These are phyloP conservation scores for Suillus ampliporus DNA, from an alignment of 768 basidiomycete species.

Conservation along the genomic window DNA sequence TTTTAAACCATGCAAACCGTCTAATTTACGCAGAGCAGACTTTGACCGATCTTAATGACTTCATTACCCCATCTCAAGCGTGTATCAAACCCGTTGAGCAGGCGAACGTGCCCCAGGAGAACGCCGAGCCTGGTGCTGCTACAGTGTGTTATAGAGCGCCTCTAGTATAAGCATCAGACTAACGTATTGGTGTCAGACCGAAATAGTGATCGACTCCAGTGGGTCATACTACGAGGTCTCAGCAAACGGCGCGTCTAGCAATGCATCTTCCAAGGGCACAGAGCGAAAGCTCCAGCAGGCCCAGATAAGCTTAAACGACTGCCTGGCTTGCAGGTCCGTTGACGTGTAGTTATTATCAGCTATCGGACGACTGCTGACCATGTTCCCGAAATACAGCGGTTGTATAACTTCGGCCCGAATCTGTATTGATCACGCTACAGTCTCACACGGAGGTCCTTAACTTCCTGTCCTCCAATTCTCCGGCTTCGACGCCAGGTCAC, in stretches of 20 bases:
- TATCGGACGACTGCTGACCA: slow-evolving; percentile 1
- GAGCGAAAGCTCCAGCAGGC: slow-evolving; percentile 84
- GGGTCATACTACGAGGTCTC: slow-evolving; percentile 90
- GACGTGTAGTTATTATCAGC: neutral
- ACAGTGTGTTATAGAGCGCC: slow-evolving; percentile 36
- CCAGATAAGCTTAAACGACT: slow-evolving; percentile 96
- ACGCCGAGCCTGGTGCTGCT: slow-evolving; percentile 47
- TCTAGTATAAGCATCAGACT: slow-evolving; percentile 4
- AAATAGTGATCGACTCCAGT: slow-evolving; percentile 85
- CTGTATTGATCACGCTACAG: slow-evolving; percentile 93
- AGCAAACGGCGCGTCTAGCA: slow-evolving; percentile 29
- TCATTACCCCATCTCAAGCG: slow-evolving; percentile 93
- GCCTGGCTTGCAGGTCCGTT: slow-evolving; percentile 93
- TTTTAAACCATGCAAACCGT: slow-evolving; percentile 9
- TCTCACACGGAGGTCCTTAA: slow-evolving; percentile 91
- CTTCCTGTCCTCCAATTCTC: slow-evolving; percentile 67
- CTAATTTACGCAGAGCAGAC: slow-evolving; percentile 54
- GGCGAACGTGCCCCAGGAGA: slow-evolving; percentile 47
- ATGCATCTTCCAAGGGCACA: slow-evolving; percentile 27
- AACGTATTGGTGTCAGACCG: slow-evolving; percentile 60
- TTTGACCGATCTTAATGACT: slow-evolving; percentile 94
- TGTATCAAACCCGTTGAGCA: slow-evolving; percentile 95
- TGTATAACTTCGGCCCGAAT: slow-evolving; percentile 99
- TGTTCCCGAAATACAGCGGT: slow-evolving; percentile 58
- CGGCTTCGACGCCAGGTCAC: slow-evolving; percentile 43